Conservation (phyloP, 1,139 yeast genomes). For the Suhomyces panamericanus region DNA sequence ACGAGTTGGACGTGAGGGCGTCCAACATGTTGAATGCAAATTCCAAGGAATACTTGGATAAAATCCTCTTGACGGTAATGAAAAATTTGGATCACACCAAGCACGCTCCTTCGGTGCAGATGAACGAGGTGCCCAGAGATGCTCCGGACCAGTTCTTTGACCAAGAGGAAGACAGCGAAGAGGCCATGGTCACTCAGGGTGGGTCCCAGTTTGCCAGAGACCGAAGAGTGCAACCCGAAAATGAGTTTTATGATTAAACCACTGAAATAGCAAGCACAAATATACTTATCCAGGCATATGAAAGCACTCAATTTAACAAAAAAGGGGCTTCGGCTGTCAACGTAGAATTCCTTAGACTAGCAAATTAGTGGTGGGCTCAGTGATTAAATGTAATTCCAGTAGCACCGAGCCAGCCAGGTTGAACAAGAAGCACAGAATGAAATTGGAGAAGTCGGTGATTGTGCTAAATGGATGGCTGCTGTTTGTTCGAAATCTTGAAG, state of each 20-base stretch:
- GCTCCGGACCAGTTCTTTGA: slow-evolving; percentile 72
- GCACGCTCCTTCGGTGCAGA: slow-evolving; percentile 94
- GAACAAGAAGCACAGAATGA: too few species aligned
- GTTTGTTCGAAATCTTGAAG: too few species aligned
- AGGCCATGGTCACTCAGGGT: slow-evolving; percentile 84
- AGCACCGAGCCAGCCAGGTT: too few species aligned
- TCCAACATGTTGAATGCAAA: slow-evolving; percentile 97
- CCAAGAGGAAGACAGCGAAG: slow-evolving; percentile 70
- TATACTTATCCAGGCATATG: slow-evolving; percentile 14
- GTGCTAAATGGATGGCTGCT: too few species aligned
- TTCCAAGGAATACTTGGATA: slow-evolving; percentile 86
- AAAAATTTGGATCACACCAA: slow-evolving; percentile 82
- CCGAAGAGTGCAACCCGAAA: slow-evolving; percentile 60
- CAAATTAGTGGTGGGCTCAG: too few species aligned
- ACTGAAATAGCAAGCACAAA: slow-evolving; percentile 45
- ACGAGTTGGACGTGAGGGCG: slow-evolving; percentile 87
- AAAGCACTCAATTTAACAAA: neutral
- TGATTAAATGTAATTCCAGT: too few species aligned
- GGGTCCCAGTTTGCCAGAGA: slow-evolving; percentile 87
- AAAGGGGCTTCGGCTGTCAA: neutral
- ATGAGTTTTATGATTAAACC: slow-evolving; percentile 65
- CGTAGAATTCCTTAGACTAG: too few species aligned
- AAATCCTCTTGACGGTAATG: slow-evolving; percentile 74
- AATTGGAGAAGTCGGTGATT: too few species aligned
- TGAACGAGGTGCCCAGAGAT: slow-evolving; percentile 87